Conservation (phyloP, 2,329 filamentous ascomycete species). For the Claviceps spartinae region DNA sequence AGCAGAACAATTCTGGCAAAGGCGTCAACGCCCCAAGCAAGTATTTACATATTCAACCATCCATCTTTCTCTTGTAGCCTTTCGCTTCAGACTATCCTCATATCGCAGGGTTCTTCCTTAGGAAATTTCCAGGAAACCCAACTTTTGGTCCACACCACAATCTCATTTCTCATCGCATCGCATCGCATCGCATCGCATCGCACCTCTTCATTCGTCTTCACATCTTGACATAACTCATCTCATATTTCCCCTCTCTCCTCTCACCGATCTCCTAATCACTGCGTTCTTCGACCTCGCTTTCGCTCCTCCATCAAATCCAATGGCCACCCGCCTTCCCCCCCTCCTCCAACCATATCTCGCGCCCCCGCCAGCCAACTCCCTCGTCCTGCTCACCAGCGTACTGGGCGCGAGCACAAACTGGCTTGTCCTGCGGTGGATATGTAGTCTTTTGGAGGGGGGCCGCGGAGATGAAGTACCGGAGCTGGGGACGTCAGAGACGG, state of each 20-base stretch:
- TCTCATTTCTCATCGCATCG: neutral
- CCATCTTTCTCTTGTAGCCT: no score
- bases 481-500: neutral
- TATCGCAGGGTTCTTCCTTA: no score
- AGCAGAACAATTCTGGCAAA: no score
- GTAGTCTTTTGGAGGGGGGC: constrained; percentile 25
- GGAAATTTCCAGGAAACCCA: no score
- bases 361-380: constrained; percentile 42
- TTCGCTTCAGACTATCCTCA: no score
- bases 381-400: constrained; percentile 56
- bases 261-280: neutral
- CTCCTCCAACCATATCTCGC: constrained; percentile 51
- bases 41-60: no score
- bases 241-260: neutral
- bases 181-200: neutral
- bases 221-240: no score
- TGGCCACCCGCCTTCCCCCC: constrained; percentile 30
- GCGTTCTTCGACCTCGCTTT: neutral
- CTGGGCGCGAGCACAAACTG: constrained; percentile 52
- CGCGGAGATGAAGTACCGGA: no score
- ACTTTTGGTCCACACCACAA: no score
- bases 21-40: no score
- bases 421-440: constrained; percentile 46
- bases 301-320: no score
- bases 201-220: neutral